phyloP scores from a whole-genome alignment of 2,329 filamentous ascomycete species.

The Geoglossum cookeanum region DNA sequence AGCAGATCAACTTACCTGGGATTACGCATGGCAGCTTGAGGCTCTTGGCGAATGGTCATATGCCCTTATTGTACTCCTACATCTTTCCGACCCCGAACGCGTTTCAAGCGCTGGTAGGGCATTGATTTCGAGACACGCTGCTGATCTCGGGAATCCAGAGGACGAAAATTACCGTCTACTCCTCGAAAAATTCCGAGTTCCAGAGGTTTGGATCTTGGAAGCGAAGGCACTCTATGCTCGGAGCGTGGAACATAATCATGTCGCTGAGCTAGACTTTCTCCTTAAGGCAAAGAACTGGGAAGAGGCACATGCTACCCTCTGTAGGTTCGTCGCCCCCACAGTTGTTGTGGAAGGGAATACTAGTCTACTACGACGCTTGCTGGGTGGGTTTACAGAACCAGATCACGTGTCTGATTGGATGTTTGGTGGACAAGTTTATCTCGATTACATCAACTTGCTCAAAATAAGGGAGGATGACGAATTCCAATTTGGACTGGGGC shows the following conservation, averaged over 20 bases:
- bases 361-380: conserved; percentile 43
- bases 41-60: conserved; percentile 47
- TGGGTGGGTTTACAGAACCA: conserved; percentile 49
- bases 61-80: conserved; percentile 58
- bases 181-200: conserved; percentile 47
- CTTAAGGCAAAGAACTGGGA: conserved; percentile 56
- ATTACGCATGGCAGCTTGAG: conserved; percentile 45
- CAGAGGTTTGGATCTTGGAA: conserved; percentile 64
- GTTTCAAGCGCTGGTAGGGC: conserved; percentile 52
- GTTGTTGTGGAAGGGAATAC: conserved; percentile 73
- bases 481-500: neutral
- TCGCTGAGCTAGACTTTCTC: conserved; percentile 58
- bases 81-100: conserved; percentile 43
- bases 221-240: conserved; percentile 72
- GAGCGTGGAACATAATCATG: conserved; percentile 47
- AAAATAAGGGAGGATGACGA: conserved; percentile 9
- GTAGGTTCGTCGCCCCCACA: conserved; percentile 59
- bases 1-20: conserved; percentile 44
- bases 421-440: conserved; percentile 63
- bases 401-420: conserved; percentile 53
- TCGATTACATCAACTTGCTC: conserved; percentile 36
- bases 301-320: conserved; percentile 71
- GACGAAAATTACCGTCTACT: conserved; percentile 40
- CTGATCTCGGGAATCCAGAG: conserved; percentile 39
- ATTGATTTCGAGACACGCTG: conserved; percentile 53